Evolutionary conservation across 163 green algal species (phyloP), one percentile per base, ranked within the genome.

Genomic region (Scenedesmus sp.): DNA sequence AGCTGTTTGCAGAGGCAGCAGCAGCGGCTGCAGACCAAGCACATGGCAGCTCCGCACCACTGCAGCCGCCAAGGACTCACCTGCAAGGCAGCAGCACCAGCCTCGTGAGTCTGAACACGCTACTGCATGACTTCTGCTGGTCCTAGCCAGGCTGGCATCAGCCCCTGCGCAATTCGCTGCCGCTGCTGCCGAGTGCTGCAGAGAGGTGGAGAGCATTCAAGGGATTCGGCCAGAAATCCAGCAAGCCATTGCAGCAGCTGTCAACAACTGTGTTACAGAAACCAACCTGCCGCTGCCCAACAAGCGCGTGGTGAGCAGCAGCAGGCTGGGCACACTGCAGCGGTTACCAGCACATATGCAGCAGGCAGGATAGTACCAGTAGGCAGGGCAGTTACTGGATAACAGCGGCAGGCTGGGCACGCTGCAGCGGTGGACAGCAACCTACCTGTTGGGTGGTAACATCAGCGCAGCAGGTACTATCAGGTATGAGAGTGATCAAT

Each of bases 201-300:
- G 90, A 79, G 81, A 65, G 26, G 94, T 98, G 0, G 96, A 98
- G 85, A 91, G 91, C 13, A 95, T 98, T 33, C 59, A 92, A 40
- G 94, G 94, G 43, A 86, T 97, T 33, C 84, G 95, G 9, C 90
- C 86, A 0, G 95, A 98, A 59, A 84, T 98, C 7, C 93, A 97
- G 13, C 81, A 91, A 7, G 95, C 96, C 43, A 97, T 99, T 46
- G 37, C 88, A 35, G 81, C 89, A 35, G 95, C 95, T 12, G 53
- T 97, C 26, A 49, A 89, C 73, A 92, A 94, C 92, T 95, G 88
- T 73, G 83, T 94, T 20, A 94, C 91, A 1, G 72, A 86, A 24
- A 94, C 93, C 30, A 24, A 89, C 85, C 91, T 94, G 81, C 88
- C 88, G 33, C 81, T 94, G 81, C 93, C 93, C 9, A 92, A 92